Conservation (phyloP, 2,329 filamentous ascomycete genomes). For the Botrytis cinerea region DNA sequence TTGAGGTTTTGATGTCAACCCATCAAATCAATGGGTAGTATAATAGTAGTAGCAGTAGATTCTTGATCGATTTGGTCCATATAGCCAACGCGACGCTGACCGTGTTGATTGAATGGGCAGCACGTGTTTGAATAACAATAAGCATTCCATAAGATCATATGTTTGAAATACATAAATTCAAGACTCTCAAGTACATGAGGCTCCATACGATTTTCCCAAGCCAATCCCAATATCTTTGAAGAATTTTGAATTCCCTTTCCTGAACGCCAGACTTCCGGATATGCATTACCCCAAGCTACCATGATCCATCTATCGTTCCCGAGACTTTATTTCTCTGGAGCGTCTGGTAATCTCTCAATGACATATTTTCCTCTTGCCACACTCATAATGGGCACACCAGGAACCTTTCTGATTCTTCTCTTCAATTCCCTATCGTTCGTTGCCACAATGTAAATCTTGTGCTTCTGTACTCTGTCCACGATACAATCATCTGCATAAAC, state of each 20-base stretch:
- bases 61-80: too few relatives aligned
- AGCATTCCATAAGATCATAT: neutral
- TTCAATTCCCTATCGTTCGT: slow-evolving; percentile 80
- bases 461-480: slow-evolving; percentile 70
- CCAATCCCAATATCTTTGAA: slow-evolving; percentile 13
- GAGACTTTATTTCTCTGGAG: slow-evolving; percentile 58
- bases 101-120: neutral
- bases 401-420: slow-evolving; percentile 71
- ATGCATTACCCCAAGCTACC: slow-evolving; percentile 10
- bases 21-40: too few relatives aligned
- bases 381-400: slow-evolving; percentile 69
- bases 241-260: slow-evolving; percentile 5
- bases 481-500: slow-evolving; percentile 86
- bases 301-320: slow-evolving; percentile 2
- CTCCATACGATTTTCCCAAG: neutral
- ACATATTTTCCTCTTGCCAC: slow-evolving; percentile 89
- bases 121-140: neutral
- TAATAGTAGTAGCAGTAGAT: too few relatives aligned
- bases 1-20: neutral
- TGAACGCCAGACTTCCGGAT: slow-evolving; percentile 22
- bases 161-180: neutral
- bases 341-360: slow-evolving; percentile 87
- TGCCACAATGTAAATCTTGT: slow-evolving; percentile 76
- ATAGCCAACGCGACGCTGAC: too few relatives aligned
- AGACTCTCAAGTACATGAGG: neutral